Evolutionary conservation across 2,329 filamentous ascomycete species (phyloP).

Genomic region (Gnomoniopsis smithogilvyi): DNA sequence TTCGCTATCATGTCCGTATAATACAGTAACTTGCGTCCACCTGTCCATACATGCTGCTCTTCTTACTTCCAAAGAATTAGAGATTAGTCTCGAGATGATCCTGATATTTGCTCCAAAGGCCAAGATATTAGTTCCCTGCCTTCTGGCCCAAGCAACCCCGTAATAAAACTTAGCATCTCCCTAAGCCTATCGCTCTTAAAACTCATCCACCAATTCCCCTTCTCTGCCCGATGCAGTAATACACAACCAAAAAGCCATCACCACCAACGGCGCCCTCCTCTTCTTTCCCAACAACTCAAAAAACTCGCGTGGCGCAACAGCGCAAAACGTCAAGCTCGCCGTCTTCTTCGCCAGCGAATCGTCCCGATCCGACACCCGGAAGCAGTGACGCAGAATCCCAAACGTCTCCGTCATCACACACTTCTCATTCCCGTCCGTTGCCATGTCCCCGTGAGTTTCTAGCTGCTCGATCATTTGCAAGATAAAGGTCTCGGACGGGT

Average conservation of each 20-base stretch:
- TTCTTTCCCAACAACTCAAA: constrained; percentile 19
- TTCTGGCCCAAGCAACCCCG: not conserved
- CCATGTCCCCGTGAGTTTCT: constrained; percentile 8
- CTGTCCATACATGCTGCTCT: too few species aligned
- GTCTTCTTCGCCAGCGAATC: constrained; percentile 20
- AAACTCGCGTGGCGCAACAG: constrained; percentile 12
- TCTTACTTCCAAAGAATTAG: not conserved
- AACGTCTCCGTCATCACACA: constrained; percentile 15
- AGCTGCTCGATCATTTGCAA: constrained; percentile 6
- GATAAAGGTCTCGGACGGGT: not conserved
- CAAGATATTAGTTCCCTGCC: constrained; percentile 8
- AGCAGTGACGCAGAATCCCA: constrained; percentile 20
- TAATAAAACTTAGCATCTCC: constrained; percentile 10
- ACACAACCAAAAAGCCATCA: constrained; percentile 26
- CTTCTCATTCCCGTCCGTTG: constrained; percentile 5
- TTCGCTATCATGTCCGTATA: too few species aligned
- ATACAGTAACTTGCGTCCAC: too few species aligned
- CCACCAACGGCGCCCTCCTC: constrained; percentile 21
- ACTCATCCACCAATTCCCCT: constrained; percentile 21
- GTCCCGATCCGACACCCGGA: constrained; percentile 22
- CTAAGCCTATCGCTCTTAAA: constrained; percentile 6
- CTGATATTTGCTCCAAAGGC: constrained; percentile 8
- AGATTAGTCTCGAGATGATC: not conserved
- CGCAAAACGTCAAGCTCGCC: constrained; percentile 22
- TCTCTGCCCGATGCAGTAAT: constrained; percentile 22